Base-by-base conservation (phyloP, 2,329 filamentous ascomycete genomes). In the Pseudohalonectria lignicola region DNA sequence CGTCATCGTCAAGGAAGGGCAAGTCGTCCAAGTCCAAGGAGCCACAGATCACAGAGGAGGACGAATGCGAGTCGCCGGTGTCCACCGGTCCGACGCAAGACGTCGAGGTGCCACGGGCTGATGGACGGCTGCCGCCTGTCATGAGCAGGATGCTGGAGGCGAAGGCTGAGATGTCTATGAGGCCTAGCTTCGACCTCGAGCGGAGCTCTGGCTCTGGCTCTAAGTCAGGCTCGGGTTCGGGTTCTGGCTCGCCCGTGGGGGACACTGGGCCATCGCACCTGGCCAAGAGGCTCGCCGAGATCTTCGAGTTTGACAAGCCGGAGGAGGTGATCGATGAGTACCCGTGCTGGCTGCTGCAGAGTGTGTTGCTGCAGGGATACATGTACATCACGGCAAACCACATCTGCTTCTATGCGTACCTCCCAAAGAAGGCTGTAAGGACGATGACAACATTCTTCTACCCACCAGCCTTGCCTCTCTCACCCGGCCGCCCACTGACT, bases 361-460 rank as follows among this genome's bases (percentile, higher is more conserved):
- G 83, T 53, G 86, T 94, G 32, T 66, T 96, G 21, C 71, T 96
- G 8, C 87, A 95, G 54, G 92, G 92, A 5, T 95, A 92, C 56
- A 81, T 98, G 72, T 96, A 96, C 61, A 85, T 98, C 52, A 96
- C 92, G 0, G 71, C 82, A 43, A 83, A 81, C 49, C 92, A 98
- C 55, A 83, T 96, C 43, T 95, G 88, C 61, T 98, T 96, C 57
- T 96, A 95, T 55, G 87, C 92, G 29, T 95, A 95, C 55, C 71
- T 96, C n/a, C 87, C 87, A 6, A 93, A 88, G 66, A 94, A 92
- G 68, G 77, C 82, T 37, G 82, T 84, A 67, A 60, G 79, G n/a
- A n/a, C n/a, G n/a, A n/a, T n/a, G n/a, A n/a, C n/a, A n/a, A 53
- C 19, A 17, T 16, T 7, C 39, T 20, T 15, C n/a, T 33, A 11